These are phyloP conservation scores for Globisporangium heterothallicum DNA, from an alignment of 352 stramenopile species.

Conservation along the genomic window DNA sequence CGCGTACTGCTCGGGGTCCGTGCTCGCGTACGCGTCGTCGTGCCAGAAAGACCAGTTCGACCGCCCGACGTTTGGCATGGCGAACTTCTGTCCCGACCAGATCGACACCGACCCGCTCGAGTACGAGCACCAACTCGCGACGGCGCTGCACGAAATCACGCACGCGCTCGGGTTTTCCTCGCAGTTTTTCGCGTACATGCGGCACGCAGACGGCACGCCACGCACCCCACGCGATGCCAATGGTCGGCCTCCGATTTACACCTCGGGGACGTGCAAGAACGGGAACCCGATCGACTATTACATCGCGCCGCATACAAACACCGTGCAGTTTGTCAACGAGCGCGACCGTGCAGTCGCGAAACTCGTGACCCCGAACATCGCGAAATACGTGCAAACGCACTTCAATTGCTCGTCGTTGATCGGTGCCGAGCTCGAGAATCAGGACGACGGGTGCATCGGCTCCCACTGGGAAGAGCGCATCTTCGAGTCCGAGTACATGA, in stretches of 20 bases:
- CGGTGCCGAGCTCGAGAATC: conserved; percentile 75
- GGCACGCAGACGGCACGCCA: conserved; percentile 53
- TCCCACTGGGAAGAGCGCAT: conserved; percentile 84
- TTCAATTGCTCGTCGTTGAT: conserved; percentile 56
- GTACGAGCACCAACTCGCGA: conserved; percentile 62
- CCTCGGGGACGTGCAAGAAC: conserved; percentile 39
- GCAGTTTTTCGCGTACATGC: conserved; percentile 74
- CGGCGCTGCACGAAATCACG: conserved; percentile 78
- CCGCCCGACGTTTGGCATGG: conserved; percentile 77
- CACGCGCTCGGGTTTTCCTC: conserved; percentile 77
- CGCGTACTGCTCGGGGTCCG: conserved; percentile 38
- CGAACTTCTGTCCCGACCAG: conserved; percentile 74
- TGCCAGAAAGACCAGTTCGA: conserved; percentile 86
- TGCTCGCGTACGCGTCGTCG: conserved; percentile 69
- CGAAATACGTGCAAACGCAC: conserved; percentile 50
- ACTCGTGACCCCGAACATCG: conserved; percentile 62
- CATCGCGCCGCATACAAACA: conserved; percentile 28
- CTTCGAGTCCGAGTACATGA: conserved; percentile 84
- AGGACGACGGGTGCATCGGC: conserved; percentile 65
- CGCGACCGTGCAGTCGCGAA: conserved; percentile 52
- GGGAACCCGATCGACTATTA: conserved; percentile 40
- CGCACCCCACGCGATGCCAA: conserved; percentile 48
- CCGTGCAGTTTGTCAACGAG: conserved; percentile 51
- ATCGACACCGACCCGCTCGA: conserved; percentile 46
- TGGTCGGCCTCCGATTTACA: conserved; percentile 24